Evolutionary conservation across 768 basidiomycete species (phyloP).

Genomic region (Pleurotus cornucopiae): DNA sequence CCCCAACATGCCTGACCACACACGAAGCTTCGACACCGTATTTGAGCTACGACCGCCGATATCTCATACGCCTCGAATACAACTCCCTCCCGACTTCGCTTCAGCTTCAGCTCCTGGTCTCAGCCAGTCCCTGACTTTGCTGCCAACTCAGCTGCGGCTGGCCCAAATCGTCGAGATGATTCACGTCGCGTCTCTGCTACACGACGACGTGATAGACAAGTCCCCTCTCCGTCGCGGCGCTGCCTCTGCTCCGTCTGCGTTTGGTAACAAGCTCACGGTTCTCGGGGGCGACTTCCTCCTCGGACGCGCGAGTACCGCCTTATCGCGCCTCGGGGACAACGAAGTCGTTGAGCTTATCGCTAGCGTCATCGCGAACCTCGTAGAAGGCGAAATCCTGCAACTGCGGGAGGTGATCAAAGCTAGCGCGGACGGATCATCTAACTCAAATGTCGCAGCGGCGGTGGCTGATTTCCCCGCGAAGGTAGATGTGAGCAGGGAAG

Average conservation of each 20-base stretch:
- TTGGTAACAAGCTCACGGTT: slow-evolving; percentile 91
- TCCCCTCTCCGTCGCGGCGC: slow-evolving; percentile 58
- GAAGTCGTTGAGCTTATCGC: slow-evolving; percentile 94
- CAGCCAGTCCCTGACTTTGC: slow-evolving; percentile 37
- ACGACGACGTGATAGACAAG: slow-evolving; percentile 84
- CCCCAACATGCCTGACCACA: slow-evolving; percentile 77
- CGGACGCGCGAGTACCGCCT: slow-evolving; percentile 82
- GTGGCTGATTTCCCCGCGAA: neutral
- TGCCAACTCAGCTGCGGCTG: slow-evolving; percentile 88
- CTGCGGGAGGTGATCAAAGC: slow-evolving; percentile 43
- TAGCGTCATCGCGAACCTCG: slow-evolving; percentile 88
- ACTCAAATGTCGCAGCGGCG: slow-evolving; percentile 12
- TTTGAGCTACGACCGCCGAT: slow-evolving; percentile 45
- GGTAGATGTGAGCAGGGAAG: slow-evolving; percentile 28
- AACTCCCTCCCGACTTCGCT: slow-evolving; percentile 18
- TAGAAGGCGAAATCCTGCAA: slow-evolving; percentile 95
- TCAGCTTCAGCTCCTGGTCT: slow-evolving; percentile 16
- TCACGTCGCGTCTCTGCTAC: slow-evolving; percentile 89
- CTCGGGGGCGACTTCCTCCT: slow-evolving; percentile 95
- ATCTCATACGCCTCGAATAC: slow-evolving; percentile 28
- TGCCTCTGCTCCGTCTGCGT: slow-evolving; percentile 59
- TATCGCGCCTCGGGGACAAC: slow-evolving; percentile 78
- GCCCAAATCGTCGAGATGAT: slow-evolving; percentile 99
- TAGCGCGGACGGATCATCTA: neutral
- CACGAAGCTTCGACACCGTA: slow-evolving; percentile 59